Percentiles rank a stretch among this genome's conserved stretches.
phyloP scores from a whole-genome alignment of 106 monocot genomes.

The Cymbidium sinense region DNA sequence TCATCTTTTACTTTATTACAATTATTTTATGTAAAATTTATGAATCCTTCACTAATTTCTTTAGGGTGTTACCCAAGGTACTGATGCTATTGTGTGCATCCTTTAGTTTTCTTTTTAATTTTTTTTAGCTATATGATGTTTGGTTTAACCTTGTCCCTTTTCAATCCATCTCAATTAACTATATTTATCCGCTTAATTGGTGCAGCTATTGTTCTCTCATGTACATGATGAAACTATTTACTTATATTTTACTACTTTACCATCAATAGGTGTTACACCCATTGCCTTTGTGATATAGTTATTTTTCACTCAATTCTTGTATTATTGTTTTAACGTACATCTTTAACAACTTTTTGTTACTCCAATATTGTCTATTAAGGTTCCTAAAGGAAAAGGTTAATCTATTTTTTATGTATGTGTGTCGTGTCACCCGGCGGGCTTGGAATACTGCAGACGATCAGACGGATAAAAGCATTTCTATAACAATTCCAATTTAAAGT shows the following conservation, averaged over 20 bases:
- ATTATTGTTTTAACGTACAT: background rate
- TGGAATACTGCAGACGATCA: no score
- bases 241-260: background rate
- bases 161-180: background rate
- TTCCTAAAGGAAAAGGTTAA: no score
- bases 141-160: background rate
- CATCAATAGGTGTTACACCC: background rate
- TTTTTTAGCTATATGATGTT: background rate
- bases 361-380: background rate
- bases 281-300: background rate
- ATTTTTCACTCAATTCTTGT: background rate
- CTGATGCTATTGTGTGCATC: no score
- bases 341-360: no score
- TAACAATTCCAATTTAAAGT: no score
- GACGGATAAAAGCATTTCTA: no score
- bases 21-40: background rate
- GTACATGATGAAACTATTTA: background rate
- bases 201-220: background rate
- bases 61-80: background rate
- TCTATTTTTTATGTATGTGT: no score
- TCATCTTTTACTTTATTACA: background rate
- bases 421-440: no score
- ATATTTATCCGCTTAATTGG: background rate
- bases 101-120: background rate
- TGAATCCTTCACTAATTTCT: background rate